phyloP scores from a whole-genome alignment of 148 eudicot species.

The Rhododendron molle region DNA sequence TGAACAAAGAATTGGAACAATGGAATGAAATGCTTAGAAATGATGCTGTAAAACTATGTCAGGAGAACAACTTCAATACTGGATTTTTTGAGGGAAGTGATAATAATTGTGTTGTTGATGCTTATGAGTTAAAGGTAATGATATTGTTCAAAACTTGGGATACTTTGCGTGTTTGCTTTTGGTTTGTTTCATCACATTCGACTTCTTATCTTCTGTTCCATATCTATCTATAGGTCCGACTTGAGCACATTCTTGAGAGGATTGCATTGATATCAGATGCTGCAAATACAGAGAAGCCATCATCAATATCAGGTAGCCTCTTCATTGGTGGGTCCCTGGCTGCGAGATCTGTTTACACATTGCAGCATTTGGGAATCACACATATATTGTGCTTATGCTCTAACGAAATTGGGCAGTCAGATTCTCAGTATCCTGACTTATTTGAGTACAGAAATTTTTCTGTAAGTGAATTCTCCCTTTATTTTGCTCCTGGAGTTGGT shows the following conservation, averaged over 20 bases:
- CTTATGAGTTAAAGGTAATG: slow-evolving; percentile 84
- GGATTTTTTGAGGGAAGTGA: slow-evolving; percentile 97
- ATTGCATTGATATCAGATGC: slow-evolving; percentile 88
- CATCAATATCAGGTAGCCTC: slow-evolving; percentile 48
- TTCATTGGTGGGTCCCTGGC: slow-evolving; percentile 96
- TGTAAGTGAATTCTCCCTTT: slow-evolving; percentile 42
- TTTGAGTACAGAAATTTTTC: slow-evolving; percentile 73
- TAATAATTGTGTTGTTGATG: slow-evolving; percentile 69
- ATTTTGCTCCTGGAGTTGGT: neutral
- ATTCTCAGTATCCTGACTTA: slow-evolving; percentile 73
- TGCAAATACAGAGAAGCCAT: slow-evolving; percentile 93
- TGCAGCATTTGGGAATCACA: slow-evolving; percentile 81
- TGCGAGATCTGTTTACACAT: slow-evolving; percentile 87
- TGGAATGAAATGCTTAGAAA: slow-evolving; percentile 91
- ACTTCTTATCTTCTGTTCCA: neutral
- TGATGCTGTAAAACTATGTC: slow-evolving; percentile 86
- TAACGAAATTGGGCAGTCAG: slow-evolving; percentile 94
- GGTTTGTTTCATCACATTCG: neutral
- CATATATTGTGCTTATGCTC: slow-evolving; percentile 91
- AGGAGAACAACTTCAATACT: slow-evolving; percentile 81
- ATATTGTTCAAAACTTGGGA: neutral
- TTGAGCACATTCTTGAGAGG: slow-evolving; percentile 96
- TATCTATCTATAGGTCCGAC: slow-evolving; percentile 60
- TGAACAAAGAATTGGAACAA: slow-evolving; percentile 89
- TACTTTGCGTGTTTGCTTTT: neutral